Evolutionary conservation across 2,329 filamentous ascomycete genomes (phyloP).

Genomic region (Trichothecium sympodiale): DNA sequence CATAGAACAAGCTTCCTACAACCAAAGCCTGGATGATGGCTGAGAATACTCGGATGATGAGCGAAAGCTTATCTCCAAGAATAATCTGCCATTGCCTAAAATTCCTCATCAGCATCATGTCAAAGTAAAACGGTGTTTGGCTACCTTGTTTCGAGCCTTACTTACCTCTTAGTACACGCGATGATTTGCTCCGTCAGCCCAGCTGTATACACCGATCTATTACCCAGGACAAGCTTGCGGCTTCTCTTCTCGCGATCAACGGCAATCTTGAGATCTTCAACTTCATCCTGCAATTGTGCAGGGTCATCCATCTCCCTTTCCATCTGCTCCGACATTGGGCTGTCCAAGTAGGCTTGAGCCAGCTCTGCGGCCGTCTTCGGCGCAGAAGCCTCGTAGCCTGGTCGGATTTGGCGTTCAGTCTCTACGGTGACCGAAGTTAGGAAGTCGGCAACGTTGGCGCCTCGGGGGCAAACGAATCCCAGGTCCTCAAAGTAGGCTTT

Average conservation of each 20-base stretch:
- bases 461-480: slow-evolving; percentile 42
- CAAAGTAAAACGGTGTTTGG: too few species aligned
- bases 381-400: slow-evolving; percentile 42
- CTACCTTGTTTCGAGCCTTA: too few species aligned
- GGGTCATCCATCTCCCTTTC: slow-evolving; percentile 13
- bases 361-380: slow-evolving; percentile 54
- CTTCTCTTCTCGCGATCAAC: slow-evolving; percentile 13
- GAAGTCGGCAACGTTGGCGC: slow-evolving; percentile 56
- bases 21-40: slow-evolving; percentile 56
- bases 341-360: slow-evolving; percentile 32
- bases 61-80: slow-evolving; percentile 18
- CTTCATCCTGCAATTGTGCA: slow-evolving; percentile 22
- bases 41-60: slow-evolving; percentile 34
- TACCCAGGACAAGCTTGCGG: slow-evolving; percentile 8
- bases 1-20: slow-evolving; percentile 55
- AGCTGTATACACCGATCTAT: slow-evolving; percentile 13
- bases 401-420: slow-evolving; percentile 47
- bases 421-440: slow-evolving; percentile 56
- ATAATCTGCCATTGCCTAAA: slow-evolving; percentile 19
- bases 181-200: slow-evolving; percentile 17
- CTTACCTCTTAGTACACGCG: neutral
- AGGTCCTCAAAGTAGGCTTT: slow-evolving; percentile 55
- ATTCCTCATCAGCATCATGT: too few species aligned
- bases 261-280: slow-evolving; percentile 26
- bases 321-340: slow-evolving; percentile 18